Evolutionary conservation across 1,284 basidiomycete genomes (phyloP).

Genomic region (Cerioporus squamosus): DNA sequence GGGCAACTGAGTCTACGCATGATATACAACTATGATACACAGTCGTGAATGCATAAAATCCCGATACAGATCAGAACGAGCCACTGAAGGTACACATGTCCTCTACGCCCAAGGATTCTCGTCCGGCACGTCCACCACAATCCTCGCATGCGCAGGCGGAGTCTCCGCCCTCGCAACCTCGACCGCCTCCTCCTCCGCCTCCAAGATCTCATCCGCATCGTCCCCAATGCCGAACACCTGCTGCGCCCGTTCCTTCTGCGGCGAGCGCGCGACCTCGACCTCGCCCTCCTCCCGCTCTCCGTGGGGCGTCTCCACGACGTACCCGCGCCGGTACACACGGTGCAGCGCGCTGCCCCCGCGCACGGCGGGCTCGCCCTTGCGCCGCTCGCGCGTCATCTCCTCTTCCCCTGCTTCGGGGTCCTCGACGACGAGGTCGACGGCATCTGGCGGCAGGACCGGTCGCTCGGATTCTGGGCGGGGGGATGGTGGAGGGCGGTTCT

Average conservation of each 20-base stretch:
- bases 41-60: too few species aligned
- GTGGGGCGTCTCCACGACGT: slow-evolving; percentile 46
- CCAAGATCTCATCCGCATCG: slow-evolving; percentile 34
- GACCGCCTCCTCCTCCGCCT: slow-evolving; percentile 31
- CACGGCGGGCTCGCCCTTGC: slow-evolving; percentile 56
- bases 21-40: too few species aligned
- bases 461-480: slow-evolving; percentile 40
- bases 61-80: too few species aligned
- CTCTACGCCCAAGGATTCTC: slow-evolving; percentile 60
- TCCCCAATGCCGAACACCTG: slow-evolving; percentile 26
- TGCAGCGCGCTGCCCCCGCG: slow-evolving; percentile 43
- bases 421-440: slow-evolving; percentile 79
- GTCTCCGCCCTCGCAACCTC: slow-evolving; percentile 40
- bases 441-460: slow-evolving; percentile 65
- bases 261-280: slow-evolving; percentile 39
- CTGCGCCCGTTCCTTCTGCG: slow-evolving; percentile 23
- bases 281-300: slow-evolving; percentile 42
- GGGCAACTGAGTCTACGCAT: too few species aligned
- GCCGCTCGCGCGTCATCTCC: slow-evolving; percentile 51
- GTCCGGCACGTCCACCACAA: slow-evolving; percentile 38
- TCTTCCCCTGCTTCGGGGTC: slow-evolving; percentile 55
- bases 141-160: slow-evolving; percentile 49
- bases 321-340: slow-evolving; percentile 58
- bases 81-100: too few species aligned
- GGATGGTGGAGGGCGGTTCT: slow-evolving; percentile 35